phyloP scores from a whole-genome alignment of 1,284 basidiomycete genomes.

The Papiliotrema laurentii region DNA sequence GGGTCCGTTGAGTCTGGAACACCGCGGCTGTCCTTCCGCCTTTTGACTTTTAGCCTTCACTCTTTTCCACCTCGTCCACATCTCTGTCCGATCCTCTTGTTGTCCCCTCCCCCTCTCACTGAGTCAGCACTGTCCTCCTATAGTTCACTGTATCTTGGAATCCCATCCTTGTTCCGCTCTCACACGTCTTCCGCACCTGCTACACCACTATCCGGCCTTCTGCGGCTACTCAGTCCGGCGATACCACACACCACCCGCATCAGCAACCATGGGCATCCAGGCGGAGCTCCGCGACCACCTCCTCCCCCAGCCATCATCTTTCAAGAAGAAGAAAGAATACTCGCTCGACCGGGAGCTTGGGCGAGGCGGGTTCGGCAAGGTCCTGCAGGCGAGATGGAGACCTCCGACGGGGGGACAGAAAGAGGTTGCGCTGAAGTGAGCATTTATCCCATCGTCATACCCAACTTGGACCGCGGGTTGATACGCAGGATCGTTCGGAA shows the following conservation, averaged over 20 bases:
- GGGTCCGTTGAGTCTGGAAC: too few species aligned
- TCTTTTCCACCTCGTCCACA: too few species aligned
- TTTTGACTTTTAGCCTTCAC: too few species aligned
- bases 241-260: neutral
- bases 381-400: slow-evolving; percentile 61
- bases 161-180: too few species aligned
- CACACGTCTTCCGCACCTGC: too few species aligned
- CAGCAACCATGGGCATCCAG: slow-evolving; percentile 24
- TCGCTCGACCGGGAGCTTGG: slow-evolving; percentile 55
- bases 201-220: neutral
- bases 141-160: too few species aligned
- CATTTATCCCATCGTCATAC: neutral
- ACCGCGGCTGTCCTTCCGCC: too few species aligned
- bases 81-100: too few species aligned
- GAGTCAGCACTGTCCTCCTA: too few species aligned
- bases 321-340: slow-evolving; percentile 70
- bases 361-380: slow-evolving; percentile 78
- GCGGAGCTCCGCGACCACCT: slow-evolving; percentile 49
- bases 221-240: neutral
- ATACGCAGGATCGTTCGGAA: slow-evolving; percentile 73
- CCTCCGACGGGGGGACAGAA: slow-evolving; percentile 50
- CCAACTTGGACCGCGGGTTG: neutral
- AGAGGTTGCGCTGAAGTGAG: slow-evolving; percentile 66
- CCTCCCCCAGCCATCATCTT: slow-evolving; percentile 74
- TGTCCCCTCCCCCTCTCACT: too few species aligned